Conservation (phyloP, 1,284 basidiomycete species). For the Cutaneotrichosporon spelunceum region DNA sequence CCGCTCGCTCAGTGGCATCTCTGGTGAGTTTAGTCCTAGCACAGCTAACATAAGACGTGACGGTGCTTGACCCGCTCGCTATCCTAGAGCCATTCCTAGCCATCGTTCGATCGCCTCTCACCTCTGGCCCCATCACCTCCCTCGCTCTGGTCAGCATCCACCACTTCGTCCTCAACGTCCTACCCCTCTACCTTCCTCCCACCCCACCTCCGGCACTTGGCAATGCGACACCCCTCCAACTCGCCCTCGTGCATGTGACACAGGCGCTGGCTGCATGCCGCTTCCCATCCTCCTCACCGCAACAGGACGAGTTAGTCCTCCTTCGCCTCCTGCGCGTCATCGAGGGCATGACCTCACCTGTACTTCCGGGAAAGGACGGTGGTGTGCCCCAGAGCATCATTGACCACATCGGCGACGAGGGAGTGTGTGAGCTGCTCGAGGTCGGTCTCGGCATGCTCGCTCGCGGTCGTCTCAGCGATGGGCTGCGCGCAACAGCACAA, state of each 20-base stretch:
- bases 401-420: conserved; percentile 74
- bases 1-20: conserved; percentile 65
- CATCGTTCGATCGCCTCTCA: conserved; percentile 85
- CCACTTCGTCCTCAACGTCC: conserved; percentile 73
- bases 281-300: conserved; percentile 94
- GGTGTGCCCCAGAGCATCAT: conserved; percentile 39
- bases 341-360: conserved; percentile 71
- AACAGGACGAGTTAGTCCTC: conserved; percentile 92
- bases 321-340: conserved; percentile 89
- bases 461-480: conserved; percentile 83
- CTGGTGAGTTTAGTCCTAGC: conserved; percentile 62
- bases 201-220: conserved; percentile 29
- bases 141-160: conserved; percentile 83
- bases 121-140: conserved; percentile 91
- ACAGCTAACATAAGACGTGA: conserved; percentile 64
- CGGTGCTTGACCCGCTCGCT: conserved; percentile 57
- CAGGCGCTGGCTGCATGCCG: conserved; percentile 91
- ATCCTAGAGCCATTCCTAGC: conserved; percentile 86
- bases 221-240: conserved; percentile 44
- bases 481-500: conserved; percentile 78
- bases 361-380: conserved; percentile 21
- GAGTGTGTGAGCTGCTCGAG: conserved; percentile 97
- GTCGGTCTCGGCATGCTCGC: conserved; percentile 96
- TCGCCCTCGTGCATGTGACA: conserved; percentile 78
- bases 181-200: conserved; percentile 55